Evolutionary conservation across 2,329 filamentous ascomycete genomes (phyloP).

Genomic region (Blastomyces gilchristii): DNA sequence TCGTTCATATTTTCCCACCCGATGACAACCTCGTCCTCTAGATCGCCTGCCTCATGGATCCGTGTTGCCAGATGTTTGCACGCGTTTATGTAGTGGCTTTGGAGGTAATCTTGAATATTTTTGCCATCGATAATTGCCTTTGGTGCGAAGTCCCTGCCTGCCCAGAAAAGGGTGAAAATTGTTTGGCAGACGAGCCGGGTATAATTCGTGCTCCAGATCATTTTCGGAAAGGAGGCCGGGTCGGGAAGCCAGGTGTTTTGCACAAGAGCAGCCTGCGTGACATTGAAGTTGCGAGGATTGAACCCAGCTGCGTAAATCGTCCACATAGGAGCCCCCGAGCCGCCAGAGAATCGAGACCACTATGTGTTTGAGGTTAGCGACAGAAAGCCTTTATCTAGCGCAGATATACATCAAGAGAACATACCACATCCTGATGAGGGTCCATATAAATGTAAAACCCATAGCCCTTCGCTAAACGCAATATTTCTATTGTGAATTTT

Average conservation of each 20-base stretch:
- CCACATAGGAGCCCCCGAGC: constrained; percentile 95
- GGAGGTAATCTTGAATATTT: constrained; percentile 94
- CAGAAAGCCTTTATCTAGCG: background rate
- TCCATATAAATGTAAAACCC: constrained; percentile 98
- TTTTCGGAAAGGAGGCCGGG: constrained; percentile 81
- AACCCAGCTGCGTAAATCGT: constrained; percentile 90
- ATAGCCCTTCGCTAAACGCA: constrained; percentile 77
- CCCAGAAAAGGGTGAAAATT: constrained; percentile 92
- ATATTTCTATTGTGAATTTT: constrained; percentile 72
- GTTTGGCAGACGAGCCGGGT: constrained; percentile 74
- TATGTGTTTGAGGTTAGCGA: constrained; percentile 28
- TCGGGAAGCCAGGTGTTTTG: constrained; percentile 79
- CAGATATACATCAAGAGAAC: background rate
- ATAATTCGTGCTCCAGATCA: constrained; percentile 99
- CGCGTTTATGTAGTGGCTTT: constrained; percentile 73
- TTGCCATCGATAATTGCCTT: constrained; percentile 90
- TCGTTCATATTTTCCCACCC: constrained; percentile 98
- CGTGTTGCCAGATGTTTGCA: constrained; percentile 69
- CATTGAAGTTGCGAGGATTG: constrained; percentile 73
- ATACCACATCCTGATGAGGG: constrained; percentile 88
- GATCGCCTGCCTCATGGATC: constrained; percentile 80
- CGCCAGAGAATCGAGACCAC: constrained; percentile 92
- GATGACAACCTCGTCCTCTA: constrained; percentile 77
- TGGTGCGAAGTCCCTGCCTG: constrained; percentile 79
- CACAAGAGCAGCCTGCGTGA: constrained; percentile 83